A percentile compares a stretch with the other conserved stretches of the same genome.
These are phyloP conservation scores for Iris macrosiphon DNA, from an alignment of 106 monocot species.

Conservation along the genomic window DNA sequence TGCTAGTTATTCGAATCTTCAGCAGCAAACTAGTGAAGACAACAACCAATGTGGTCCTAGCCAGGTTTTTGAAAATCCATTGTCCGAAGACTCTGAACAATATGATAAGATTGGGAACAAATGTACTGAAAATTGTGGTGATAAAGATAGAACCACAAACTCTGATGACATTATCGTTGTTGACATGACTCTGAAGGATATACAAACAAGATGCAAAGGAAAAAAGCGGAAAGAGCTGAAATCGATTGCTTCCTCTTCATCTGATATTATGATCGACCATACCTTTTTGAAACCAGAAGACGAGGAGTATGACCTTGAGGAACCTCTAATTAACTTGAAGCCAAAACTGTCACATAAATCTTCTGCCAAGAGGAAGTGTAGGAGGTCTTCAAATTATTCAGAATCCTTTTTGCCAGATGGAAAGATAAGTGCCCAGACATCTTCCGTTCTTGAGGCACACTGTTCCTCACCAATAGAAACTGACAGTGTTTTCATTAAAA, in stretches of 20 bases:
- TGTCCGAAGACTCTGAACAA: no score
- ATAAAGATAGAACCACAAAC: not conserved
- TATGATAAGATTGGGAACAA: no score
- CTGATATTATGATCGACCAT: not conserved
- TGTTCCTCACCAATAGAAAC: not conserved
- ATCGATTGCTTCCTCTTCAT: slow-evolving; percentile 2
- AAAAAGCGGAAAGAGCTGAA: slow-evolving; percentile 28
- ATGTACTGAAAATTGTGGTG: no score
- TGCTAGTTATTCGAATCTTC: not conserved
- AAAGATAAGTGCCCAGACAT: not conserved
- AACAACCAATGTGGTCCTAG: not conserved
- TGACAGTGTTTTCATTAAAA: not conserved
- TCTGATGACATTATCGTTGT: not conserved
- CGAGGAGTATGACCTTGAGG: slow-evolving; percentile 45
- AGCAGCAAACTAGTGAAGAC: not conserved
- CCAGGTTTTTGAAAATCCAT: no score
- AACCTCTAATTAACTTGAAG: slow-evolving; percentile 45
- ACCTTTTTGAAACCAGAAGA: slow-evolving; percentile 10
- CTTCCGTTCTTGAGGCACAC: no score
- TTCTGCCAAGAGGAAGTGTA: slow-evolving; percentile 15
- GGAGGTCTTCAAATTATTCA: not conserved
- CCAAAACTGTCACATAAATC: slow-evolving; percentile 11
- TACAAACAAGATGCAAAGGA: slow-evolving; percentile 34
- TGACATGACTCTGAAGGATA: slow-evolving; percentile 32
- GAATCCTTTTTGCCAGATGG: not conserved